Evolutionary conservation across 2,329 filamentous ascomycete genomes (phyloP), one percentile per base, ranked within the genome.

Genomic region (Aspergillus quadrilineatus): DNA sequence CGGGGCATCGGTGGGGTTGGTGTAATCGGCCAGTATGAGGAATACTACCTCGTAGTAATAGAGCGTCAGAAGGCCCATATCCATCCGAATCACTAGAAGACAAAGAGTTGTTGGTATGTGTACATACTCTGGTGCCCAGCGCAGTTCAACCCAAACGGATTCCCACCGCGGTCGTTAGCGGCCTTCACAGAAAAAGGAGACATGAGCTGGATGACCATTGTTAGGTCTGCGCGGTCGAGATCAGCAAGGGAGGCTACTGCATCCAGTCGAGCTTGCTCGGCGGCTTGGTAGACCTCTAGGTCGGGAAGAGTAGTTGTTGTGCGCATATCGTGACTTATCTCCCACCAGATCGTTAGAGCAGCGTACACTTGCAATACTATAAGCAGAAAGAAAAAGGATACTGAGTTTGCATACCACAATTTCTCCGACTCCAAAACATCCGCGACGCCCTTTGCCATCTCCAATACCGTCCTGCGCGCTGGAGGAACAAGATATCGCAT

Each of bases 21-120:
- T 46, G 51, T 54, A 62, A 10, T 65, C 57, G 42, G 48, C 53
- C 54, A 63, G 48, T 9, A 56, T 34, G 34, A 62, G 14, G 22
- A 60, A 52, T 61, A 57, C 62, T 64, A 14, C n/a, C 8, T 14
- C n/a, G n/a, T 36, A 36, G 8, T 14, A 36, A 36, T 36, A 9
- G 22, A 22, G 22, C 22, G 22, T 22, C 22, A 22, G 22, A 22
- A 22, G 22, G 3, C 22, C 22, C 22, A 22, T 22, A 22, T 22
- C 22, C 3, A 22, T 3, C 3, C 22, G 22, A 4, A 22, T 22
- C 3, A 22, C 22, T 22, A 22, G 22, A 22, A 22, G 32, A 30
- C 12, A 41, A 30, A 29, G 36, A 22, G 36, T 12, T 37, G 36
- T 12, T 14, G 29, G 15, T 34, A 14, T 9, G 22, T 9, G 10